Evolutionary conservation across 176 grass and related monocot species (phyloP).

Genomic region (Oryza longistaminata): DNA sequence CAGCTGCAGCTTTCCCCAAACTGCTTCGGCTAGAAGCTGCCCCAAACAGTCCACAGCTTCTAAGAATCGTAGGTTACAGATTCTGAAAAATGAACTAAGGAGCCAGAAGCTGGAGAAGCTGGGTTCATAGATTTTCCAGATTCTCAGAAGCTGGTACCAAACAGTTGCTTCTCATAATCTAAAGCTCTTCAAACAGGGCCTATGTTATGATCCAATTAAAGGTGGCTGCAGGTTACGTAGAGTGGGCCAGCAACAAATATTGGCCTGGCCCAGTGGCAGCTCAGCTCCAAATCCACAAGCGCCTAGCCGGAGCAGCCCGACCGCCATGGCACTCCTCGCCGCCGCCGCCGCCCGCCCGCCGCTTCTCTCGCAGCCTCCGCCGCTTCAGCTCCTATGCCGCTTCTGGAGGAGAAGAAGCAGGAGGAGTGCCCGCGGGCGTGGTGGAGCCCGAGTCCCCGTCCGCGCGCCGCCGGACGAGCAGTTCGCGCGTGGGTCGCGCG

Average conservation of each 20-base stretch:
- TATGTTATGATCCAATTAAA: no score
- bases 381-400: not conserved
- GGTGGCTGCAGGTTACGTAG: not conserved
- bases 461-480: conserved; percentile 67
- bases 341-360: not conserved
- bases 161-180: no score
- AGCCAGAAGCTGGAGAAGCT: no score
- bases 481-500: conserved; percentile 84
- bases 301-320: no score
- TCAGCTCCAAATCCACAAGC: not conserved
- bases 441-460: conserved; percentile 14
- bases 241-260: not conserved
- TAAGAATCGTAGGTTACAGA: no score
- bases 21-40: no score
- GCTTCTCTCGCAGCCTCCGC: not conserved
- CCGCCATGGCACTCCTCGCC: conserved; percentile 38
- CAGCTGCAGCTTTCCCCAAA: no score
- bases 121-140: no score
- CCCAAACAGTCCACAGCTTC: no score
- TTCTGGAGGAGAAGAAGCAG: not conserved
- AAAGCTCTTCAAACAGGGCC: no score
- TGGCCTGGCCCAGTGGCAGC: not conserved
- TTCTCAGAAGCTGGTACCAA: no score
- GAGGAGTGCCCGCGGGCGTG: not conserved
- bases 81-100: no score